These are phyloP conservation scores for Luvunga scandens DNA, from an alignment of 345 rosid species.

Conservation along the genomic window DNA sequence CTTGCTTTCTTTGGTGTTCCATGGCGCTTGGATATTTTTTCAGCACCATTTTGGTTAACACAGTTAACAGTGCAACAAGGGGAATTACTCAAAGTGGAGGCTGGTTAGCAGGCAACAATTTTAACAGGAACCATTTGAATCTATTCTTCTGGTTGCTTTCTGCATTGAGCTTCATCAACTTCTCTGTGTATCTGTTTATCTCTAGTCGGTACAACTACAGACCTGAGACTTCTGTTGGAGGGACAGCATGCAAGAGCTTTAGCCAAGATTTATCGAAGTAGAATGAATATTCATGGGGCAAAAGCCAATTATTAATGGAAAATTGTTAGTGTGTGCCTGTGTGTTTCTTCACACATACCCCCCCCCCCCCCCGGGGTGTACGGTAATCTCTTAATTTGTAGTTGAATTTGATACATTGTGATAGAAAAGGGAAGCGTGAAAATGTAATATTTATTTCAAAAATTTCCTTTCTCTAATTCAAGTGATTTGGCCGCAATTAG, in stretches of 20 bases:
- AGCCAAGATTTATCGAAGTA: background rate
- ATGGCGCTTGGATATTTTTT: constrained; percentile 53
- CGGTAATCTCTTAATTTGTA: too few relatives aligned
- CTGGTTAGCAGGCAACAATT: constrained; percentile 61
- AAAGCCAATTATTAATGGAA: background rate
- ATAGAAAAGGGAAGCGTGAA: background rate
- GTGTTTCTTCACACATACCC: too few relatives aligned
- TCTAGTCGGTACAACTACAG: constrained; percentile 44
- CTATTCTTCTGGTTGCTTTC: constrained; percentile 51
- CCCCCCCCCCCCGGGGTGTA: too few relatives aligned
- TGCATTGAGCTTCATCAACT: constrained; percentile 43
- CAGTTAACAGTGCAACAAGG: constrained; percentile 40
- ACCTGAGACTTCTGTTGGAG: constrained; percentile 8
- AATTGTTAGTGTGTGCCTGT: background rate
- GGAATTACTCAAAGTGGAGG: constrained; percentile 30
- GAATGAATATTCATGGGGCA: background rate
- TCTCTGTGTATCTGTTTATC: constrained; percentile 40
- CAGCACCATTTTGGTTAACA: constrained; percentile 43
- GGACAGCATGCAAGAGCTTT: constrained; percentile 1
- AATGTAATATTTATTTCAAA: background rate
- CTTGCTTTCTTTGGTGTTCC: constrained; percentile 58
- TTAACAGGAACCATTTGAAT: constrained; percentile 56
- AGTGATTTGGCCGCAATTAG: background rate
- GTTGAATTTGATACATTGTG: background rate
- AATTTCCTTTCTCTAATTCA: background rate